Conservation (phyloP, 345 rosid species). For the Gynandropsis gynandra region DNA sequence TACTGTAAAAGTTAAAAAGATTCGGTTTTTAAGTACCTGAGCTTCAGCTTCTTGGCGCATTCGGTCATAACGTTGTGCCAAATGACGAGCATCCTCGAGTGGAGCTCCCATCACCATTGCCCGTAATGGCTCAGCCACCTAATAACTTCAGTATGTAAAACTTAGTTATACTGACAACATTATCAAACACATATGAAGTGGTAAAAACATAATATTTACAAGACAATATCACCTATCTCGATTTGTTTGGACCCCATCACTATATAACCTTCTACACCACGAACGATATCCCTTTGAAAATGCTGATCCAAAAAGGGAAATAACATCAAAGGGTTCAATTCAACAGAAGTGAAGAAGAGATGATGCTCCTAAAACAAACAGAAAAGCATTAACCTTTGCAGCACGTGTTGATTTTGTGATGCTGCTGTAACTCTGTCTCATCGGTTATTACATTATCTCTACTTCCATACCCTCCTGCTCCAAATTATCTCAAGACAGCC, state of each 20-base stretch:
- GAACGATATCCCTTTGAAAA: slow-evolving; percentile 87
- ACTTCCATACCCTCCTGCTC: slow-evolving; percentile 81
- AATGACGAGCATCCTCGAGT: slow-evolving; percentile 90
- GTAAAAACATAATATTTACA: background rate
- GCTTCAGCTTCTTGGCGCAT: slow-evolving; percentile 93
- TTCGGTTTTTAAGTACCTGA: slow-evolving; percentile 48
- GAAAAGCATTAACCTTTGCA: slow-evolving; percentile 55
- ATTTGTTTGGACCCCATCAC: slow-evolving; percentile 85
- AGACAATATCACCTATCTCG: slow-evolving; percentile 57
- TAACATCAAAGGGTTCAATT: slow-evolving; percentile 3
- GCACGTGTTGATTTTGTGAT: slow-evolving; percentile 89
- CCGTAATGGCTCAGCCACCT: slow-evolving; percentile 94
- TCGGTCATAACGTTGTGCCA: slow-evolving; percentile 92
- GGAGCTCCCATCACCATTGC: slow-evolving; percentile 96
- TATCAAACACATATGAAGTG: background rate
- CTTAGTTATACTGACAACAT: slow-evolving; percentile 9
- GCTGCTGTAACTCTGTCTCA: slow-evolving; percentile 65
- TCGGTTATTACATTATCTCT: slow-evolving; percentile 61
- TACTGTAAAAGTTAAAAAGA: slow-evolving; percentile 4
- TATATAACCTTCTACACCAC: slow-evolving; percentile 86
- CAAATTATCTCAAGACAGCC: slow-evolving; percentile 95
- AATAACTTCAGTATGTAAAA: slow-evolving; percentile 23
- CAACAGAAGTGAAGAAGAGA: background rate
- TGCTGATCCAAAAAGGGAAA: slow-evolving; percentile 45
- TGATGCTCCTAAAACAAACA: slow-evolving; percentile 3